Conservation (phyloP, 129 eudicot genomes). For the Logfia minima region DNA sequence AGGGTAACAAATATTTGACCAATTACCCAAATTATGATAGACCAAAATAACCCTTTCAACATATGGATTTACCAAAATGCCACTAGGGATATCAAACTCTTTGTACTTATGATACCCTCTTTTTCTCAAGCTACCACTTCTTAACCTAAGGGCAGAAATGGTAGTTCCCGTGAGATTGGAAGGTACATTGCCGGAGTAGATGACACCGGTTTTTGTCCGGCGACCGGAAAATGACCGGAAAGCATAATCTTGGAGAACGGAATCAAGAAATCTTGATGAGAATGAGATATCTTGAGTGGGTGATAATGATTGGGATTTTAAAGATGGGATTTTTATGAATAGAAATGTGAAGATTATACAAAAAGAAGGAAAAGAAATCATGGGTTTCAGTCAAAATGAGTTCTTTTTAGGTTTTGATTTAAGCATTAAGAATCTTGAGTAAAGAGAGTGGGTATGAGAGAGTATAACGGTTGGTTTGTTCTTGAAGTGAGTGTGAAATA, state of each 20-base stretch:
- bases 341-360: constrained; percentile 22
- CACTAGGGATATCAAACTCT: constrained; percentile 71
- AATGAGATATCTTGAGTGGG: constrained; percentile 20
- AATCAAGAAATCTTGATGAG: constrained; percentile 56
- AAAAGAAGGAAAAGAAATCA: constrained; percentile 31
- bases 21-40: constrained; percentile 76
- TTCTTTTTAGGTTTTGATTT: not conserved
- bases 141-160: constrained; percentile 59
- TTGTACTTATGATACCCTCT: constrained; percentile 52
- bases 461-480: constrained; percentile 38
- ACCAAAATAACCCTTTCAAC: constrained; percentile 84
- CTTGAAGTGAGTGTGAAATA: constrained; percentile 34
- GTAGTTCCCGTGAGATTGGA: constrained; percentile 62
- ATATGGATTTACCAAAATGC: constrained; percentile 68
- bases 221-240: constrained; percentile 52
- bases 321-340: constrained; percentile 29
- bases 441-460: constrained; percentile 30
- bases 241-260: constrained; percentile 74
- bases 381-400: constrained; percentile 39
- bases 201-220: constrained; percentile 57
- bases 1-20: constrained; percentile 63
- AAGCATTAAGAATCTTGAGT: constrained; percentile 25
- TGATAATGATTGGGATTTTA: constrained; percentile 10
- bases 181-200: constrained; percentile 55
- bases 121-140: constrained; percentile 80